Base-by-base conservation (phyloP, 371 early-diverging fungal genomes). In the Syncephalastrum racemosum region DNA sequence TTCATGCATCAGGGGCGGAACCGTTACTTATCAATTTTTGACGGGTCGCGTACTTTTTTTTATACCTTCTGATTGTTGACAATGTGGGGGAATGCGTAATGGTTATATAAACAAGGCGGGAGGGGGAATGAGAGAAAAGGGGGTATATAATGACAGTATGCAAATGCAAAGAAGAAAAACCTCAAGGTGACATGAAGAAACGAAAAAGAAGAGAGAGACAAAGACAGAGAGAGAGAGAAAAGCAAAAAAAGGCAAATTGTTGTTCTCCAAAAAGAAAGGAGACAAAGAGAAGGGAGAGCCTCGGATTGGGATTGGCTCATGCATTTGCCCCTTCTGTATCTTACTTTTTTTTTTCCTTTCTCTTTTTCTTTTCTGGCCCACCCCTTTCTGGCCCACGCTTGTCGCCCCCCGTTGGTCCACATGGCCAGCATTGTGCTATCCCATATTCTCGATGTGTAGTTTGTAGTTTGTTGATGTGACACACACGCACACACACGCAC, bases 161-260 rank as follows among this genome's bases (percentile, higher is more conserved):
- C 10, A 48, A 20, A 48, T 44, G 27, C 41, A 51, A 39, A 52
- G 27, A 16, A 43, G 14, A 43, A 46, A 31, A 31, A 43, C 12
- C 18, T 25, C 19, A 46, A 49, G 19, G 39, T 24, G 42, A 50
- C 22, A 42, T 41, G 8, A 50, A 50, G 31, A 41, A 40, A 16
- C 10, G 44, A 41, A 19, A 6, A 53, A 22, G 49, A 53, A 53
- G 48, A 42, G 23, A 24, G 51, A 49, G 48, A 39, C 23, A 55
- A 23, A 51, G 43, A 56, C 40, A 52, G 44, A 41, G 27, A 50
- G 39, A 63, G 50, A 47, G 50, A 47, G 49, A 52, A 16, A 56
- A 56, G 57, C 39, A 40, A 50, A 49, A 46, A 50, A 27, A n/a
- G 55, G 45, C 46, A 56, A 39, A 56, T 27, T 27, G 27, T 27